Evolutionary conservation across 2,329 filamentous ascomycete species (phyloP).

Genomic region (Venturia effusa): DNA sequence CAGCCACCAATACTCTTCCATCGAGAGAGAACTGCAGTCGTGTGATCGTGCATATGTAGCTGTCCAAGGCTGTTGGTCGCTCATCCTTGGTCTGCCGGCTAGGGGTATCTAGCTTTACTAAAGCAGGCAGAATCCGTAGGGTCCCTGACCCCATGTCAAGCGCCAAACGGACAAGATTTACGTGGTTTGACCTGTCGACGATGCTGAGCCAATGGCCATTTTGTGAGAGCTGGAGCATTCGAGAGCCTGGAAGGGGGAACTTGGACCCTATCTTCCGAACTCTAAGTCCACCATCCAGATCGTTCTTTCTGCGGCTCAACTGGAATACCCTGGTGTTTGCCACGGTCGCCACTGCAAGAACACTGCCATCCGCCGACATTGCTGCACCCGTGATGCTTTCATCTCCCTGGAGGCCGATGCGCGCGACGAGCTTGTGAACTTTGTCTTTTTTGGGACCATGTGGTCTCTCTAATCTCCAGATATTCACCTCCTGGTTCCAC

Average conservation of each 20-base stretch:
- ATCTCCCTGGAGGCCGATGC: constrained; percentile 44
- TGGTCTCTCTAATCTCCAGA: constrained; percentile 56
- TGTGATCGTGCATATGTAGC: constrained; percentile 66
- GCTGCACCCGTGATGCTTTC: constrained; percentile 70
- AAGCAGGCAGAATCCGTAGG: constrained; percentile 26
- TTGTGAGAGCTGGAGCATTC: constrained; percentile 57
- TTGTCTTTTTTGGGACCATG: constrained; percentile 31
- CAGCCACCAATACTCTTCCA: constrained; percentile 65
- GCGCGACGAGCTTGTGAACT: constrained; percentile 29
- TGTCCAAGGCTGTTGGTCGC: constrained; percentile 56
- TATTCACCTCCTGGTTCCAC: constrained; percentile 80
- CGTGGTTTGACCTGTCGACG: constrained; percentile 33
- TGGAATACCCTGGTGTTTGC: constrained; percentile 69
- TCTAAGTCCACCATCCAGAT: constrained; percentile 37
- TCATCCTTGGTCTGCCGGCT: constrained; percentile 17
- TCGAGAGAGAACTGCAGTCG: constrained; percentile 70
- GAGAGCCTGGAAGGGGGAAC: constrained; percentile 46
- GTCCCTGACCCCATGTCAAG: constrained; percentile 29
- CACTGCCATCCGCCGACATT: constrained; percentile 58
- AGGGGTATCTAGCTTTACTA: constrained; percentile 29
- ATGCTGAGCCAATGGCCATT: constrained; percentile 59
- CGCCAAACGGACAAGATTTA: constrained; percentile 37
- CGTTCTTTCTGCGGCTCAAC: constrained; percentile 31
- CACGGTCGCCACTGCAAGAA: constrained; percentile 67
- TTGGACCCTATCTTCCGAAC: constrained; percentile 53